A percentile compares a stretch with the other conserved stretches of the same genome.
These are phyloP conservation scores for Daedalea quercina DNA, from an alignment of 768 basidiomycete genomes.

Conservation along the genomic window DNA sequence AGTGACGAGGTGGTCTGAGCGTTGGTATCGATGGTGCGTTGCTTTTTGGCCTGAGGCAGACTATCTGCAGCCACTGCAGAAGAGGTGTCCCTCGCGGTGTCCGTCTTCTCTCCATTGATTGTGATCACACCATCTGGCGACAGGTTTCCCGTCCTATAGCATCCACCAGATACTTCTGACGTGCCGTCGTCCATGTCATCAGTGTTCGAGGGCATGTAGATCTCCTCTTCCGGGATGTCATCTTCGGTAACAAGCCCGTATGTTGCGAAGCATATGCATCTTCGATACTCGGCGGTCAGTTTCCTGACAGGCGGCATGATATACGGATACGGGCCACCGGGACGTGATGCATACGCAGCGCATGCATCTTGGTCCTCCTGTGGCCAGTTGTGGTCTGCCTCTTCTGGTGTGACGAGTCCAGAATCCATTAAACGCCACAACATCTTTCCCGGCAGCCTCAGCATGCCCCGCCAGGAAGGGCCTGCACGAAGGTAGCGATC, in stretches of 20 bases:
- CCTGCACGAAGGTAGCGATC: constrained; percentile 23
- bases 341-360: constrained; percentile 15
- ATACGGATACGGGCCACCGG: constrained; percentile 20
- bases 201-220: constrained; percentile 20
- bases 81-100: too few relatives aligned
- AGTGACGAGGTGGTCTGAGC: too few relatives aligned
- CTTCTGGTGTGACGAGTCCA: constrained; percentile 21
- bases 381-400: constrained; percentile 18
- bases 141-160: background rate
- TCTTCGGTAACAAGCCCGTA: constrained; percentile 5
- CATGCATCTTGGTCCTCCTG: constrained; percentile 14
- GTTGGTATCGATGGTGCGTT: too few relatives aligned
- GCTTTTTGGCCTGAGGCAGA: too few relatives aligned
- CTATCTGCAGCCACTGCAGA: too few relatives aligned
- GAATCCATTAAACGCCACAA: constrained; percentile 21
- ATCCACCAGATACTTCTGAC: background rate
- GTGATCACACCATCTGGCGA: background rate
- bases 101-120: too few relatives aligned
- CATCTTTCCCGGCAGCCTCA: constrained; percentile 12
- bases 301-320: constrained; percentile 6
- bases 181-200: constrained; percentile 16
- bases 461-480: background rate
- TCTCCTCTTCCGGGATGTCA: constrained; percentile 16
- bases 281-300: constrained; percentile 20
- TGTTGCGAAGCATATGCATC: constrained; percentile 9